Evolutionary conservation across 176 grass and related monocot genomes (phyloP).

Genomic region (sorghum (Sorghum bicolor)): DNA sequence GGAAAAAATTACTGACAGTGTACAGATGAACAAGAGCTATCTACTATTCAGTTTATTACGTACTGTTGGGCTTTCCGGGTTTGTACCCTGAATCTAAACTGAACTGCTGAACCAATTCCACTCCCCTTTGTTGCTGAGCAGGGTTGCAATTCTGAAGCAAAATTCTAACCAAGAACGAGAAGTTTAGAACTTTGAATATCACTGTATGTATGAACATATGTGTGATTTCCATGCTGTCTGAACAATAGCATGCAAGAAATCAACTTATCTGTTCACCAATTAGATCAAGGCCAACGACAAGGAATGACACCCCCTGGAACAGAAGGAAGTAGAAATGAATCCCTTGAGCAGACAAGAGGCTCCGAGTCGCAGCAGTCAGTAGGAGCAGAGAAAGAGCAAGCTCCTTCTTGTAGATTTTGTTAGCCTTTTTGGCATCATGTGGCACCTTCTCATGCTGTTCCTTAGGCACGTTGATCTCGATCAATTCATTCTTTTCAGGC

Average conservation of each 20-base stretch:
- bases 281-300: constrained; percentile 73
- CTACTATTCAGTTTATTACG: constrained; percentile 22
- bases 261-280: constrained; percentile 80
- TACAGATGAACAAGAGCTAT: constrained; percentile 29
- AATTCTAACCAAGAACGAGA: not conserved
- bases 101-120: not conserved
- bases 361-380: constrained; percentile 59
- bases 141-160: not conserved
- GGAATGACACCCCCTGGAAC: constrained; percentile 77
- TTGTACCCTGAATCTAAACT: constrained; percentile 9
- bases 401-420: constrained; percentile 88
- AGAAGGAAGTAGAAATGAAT: constrained; percentile 92
- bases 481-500: constrained; percentile 47
- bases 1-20: not conserved
- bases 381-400: constrained; percentile 70
- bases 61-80: not conserved
- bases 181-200: constrained; percentile 6
- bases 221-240: not conserved
- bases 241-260: not conserved
- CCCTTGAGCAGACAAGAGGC: constrained; percentile 73
- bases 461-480: constrained; percentile 31
- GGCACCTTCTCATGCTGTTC: constrained; percentile 24
- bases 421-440: constrained; percentile 31
- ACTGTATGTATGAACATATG: not conserved
- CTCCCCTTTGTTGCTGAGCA: not conserved